These are phyloP conservation scores for Candida nonsorbophila DNA, from an alignment of 805 yeast species.

Conservation along the genomic window DNA sequence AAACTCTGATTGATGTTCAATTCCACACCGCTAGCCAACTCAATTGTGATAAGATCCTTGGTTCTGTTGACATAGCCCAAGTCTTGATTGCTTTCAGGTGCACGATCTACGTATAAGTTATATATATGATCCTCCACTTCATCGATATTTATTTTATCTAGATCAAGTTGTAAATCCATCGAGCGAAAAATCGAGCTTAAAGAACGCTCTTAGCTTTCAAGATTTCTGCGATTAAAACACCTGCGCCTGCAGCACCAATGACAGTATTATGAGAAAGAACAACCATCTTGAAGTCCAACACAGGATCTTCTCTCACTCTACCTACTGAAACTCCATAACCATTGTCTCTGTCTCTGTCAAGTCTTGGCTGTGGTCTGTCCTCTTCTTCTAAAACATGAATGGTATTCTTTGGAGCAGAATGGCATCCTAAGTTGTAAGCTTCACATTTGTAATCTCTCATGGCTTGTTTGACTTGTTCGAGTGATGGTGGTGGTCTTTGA, in stretches of 20 bases:
- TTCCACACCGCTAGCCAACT: slow-evolving; percentile 18
- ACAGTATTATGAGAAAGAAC: slow-evolving; percentile 96
- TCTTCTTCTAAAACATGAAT: slow-evolving; percentile 87
- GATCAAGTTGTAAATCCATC: neutral
- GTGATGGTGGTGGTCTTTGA: slow-evolving; percentile 76
- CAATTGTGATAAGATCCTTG: slow-evolving; percentile 14
- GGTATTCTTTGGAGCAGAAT: slow-evolving; percentile 89
- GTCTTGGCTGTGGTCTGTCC: slow-evolving; percentile 96
- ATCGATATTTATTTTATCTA: slow-evolving; percentile 16
- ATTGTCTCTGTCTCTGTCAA: slow-evolving; percentile 90
- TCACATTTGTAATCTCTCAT: slow-evolving; percentile 76
- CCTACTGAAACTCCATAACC: slow-evolving; percentile 96
- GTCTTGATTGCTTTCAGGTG: slow-evolving; percentile 19
- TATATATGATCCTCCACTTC: slow-evolving; percentile 26
- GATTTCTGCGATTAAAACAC: slow-evolving; percentile 90
- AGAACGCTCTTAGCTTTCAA: slow-evolving; percentile 71
- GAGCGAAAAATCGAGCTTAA: slow-evolving; percentile 20
- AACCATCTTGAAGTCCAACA: slow-evolving; percentile 92
- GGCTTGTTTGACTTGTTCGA: slow-evolving; percentile 70
- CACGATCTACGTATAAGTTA: slow-evolving; percentile 22
- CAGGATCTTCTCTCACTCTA: slow-evolving; percentile 87
- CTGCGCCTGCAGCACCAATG: slow-evolving; percentile 99
- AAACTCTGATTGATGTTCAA: slow-evolving; percentile 28
- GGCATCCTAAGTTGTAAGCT: slow-evolving; percentile 73
- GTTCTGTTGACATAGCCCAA: slow-evolving; percentile 33